A percentile compares a stretch with the other conserved stretches of the same genome.
Conservation (phyloP, 345 rosid species). For the Clarkia xantiana region DNA sequence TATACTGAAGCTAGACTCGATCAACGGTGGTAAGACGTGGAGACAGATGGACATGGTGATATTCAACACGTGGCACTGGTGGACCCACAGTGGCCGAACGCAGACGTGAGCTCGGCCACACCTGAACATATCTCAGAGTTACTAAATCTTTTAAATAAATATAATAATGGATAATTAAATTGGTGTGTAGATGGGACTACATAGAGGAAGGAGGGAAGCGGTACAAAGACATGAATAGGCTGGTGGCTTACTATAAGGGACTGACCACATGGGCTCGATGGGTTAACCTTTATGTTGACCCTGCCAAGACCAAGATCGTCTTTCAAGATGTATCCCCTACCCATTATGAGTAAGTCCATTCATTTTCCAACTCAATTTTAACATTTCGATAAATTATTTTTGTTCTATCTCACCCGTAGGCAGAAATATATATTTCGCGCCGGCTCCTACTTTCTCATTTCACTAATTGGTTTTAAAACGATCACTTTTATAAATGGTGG, state of each 20-base stretch:
- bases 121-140: too few species aligned
- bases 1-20: slow-evolving; percentile 44
- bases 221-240: slow-evolving; percentile 73
- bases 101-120: not conserved
- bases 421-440: too few species aligned
- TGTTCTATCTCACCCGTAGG: too few species aligned
- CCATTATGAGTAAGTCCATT: slow-evolving; percentile 81
- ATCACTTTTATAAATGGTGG: too few species aligned
- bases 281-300: slow-evolving; percentile 52
- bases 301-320: slow-evolving; percentile 67
- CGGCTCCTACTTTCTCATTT: too few species aligned
- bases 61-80: slow-evolving; percentile 92
- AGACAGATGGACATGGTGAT: slow-evolving; percentile 35
- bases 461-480: too few species aligned
- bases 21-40: slow-evolving; percentile 41
- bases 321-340: slow-evolving; percentile 73
- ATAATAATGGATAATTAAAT: not conserved
- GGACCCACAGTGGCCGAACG: slow-evolving; percentile 42
- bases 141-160: too few species aligned
- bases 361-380: too few species aligned
- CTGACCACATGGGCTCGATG: slow-evolving; percentile 92
- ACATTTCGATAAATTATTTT: not conserved
- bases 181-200: slow-evolving; percentile 52
- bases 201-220: slow-evolving; percentile 44
- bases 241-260: slow-evolving; percentile 69